Base-by-base conservation (phyloP, 208 protist genomes). In the Porcisia deanei region DNA sequence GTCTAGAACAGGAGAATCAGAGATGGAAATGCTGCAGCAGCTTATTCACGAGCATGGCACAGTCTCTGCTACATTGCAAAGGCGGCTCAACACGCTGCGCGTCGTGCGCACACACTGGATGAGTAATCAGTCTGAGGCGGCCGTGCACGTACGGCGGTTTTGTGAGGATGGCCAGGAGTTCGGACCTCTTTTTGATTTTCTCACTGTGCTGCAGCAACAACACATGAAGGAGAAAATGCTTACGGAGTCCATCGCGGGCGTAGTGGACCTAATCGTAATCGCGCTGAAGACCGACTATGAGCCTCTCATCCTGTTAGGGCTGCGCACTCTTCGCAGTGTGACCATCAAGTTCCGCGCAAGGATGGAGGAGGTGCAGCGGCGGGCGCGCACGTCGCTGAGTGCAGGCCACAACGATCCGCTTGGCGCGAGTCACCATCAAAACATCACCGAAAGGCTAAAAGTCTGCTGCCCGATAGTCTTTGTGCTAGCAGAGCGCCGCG, bases 141-240 rank as follows among this genome's bases (percentile, higher is more conserved):
- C 94, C 65, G 76, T 76, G 64, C 86, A 94, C 25, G 71, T 94
- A 60, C 74, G 77, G 65, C 78, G 67, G 55, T 60, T 92, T 2
- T 86, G 73, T 66, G 79, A 81, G 7, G 83, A 86, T 16, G 85
- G 83, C 5, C 84, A 84, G 12, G 92, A 96, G 30, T 85, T 72
- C 52, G 88, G 92, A 1, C 82, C 84, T 1, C 71, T 90, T 45
- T 83, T 83, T n/a, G 92, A 96, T 72, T 87, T 96, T 75, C 77
- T 96, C 43, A 83, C 72, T 14, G 73, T 79, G 30, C 87, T 94
- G 85, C 92, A 94, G 78, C 82, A 94, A 75, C 80, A 88, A 52
- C 87, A 86, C 59, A 89, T 94, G 84, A 89, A 89, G 73, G 92
- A 94, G 47, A 87, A 88, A 55, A 71, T 96, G 59, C 74, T 73